A percentile compares a stretch with the other conserved stretches of the same genome.
Conservation (phyloP, 345 rosid species). For the Citrus trifoliata region DNA sequence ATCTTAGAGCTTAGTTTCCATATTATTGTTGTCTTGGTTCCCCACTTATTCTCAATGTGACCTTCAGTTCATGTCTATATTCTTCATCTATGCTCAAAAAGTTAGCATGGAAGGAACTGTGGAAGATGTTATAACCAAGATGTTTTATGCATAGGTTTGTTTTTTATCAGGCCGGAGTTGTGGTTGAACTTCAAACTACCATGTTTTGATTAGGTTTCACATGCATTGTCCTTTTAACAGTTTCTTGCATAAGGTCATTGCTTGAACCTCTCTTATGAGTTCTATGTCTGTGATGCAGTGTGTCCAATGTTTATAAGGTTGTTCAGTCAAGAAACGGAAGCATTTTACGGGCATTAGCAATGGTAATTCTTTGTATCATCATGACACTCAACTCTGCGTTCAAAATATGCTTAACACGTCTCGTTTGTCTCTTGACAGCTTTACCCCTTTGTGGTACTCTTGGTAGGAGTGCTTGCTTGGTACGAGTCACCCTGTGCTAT, state of each 20-base stretch:
- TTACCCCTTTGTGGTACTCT: conserved; percentile 65
- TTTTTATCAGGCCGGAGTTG: background rate
- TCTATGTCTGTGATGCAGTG: conserved; percentile 40
- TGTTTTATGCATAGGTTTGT: background rate
- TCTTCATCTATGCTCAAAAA: background rate
- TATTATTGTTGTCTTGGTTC: background rate
- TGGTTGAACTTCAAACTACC: background rate
- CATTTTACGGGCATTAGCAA: conserved; percentile 84
- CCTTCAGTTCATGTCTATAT: background rate
- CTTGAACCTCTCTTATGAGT: conserved; percentile 12
- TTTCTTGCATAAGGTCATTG: background rate
- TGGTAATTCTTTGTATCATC: conserved; percentile 46
- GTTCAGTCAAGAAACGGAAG: conserved; percentile 82
- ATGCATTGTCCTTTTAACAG: background rate
- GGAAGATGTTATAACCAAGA: background rate
- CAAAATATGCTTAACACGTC: conserved; percentile 9
- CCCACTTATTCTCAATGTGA: background rate
- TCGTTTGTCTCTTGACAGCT: conserved; percentile 51
- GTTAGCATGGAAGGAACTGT: background rate
- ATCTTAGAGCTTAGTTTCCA: background rate
- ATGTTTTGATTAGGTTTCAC: background rate
- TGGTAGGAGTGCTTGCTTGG: conserved; percentile 87
- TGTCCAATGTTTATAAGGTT: conserved; percentile 71
- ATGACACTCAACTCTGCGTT: background rate
- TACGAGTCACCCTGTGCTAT: conserved; percentile 26